Evolutionary conservation across 768 basidiomycete species (phyloP), one percentile per base, ranked within the genome.

Genomic region (Boletellus sp.): DNA sequence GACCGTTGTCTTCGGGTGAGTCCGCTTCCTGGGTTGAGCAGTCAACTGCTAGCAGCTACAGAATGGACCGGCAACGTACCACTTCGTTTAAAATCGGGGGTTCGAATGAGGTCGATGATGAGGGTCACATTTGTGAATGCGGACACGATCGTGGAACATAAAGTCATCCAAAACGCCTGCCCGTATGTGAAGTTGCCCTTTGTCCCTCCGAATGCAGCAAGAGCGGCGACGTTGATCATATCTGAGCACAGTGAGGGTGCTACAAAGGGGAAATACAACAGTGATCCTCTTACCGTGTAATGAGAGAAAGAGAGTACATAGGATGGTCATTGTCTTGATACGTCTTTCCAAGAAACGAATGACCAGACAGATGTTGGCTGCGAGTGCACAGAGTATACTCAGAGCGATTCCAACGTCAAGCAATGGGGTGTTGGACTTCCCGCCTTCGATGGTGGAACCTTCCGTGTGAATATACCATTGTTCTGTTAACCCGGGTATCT

Each of bases 1-100:
- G 83, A 79, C 4, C 90, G 79, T 58, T 93, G 91, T 60, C 83
- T 90, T 20, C 78, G 77, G 0, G 90, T 93, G 33, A 94, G 69
- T 1, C 91, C 91, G 54, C 87, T 90, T 5, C 85, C 87, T 88
- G 45, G 15, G 6, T 3, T 2, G 20, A 12, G 24, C n/a, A 31
- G 28, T 53, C n/a, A 50, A 26, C 23, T 44, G 31, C 43, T 23
- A 13, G 23, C 15, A 6, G 51, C 4, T 22, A 32, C 32, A 7
- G 32, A 34, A 47, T 36, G 24, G 17, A 6, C 11, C 17, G 5
- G 4, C 6, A 32, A 60, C 77, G 31, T 55, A 82, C 88, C 89
- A 47, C 80, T 82, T 41, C 70, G 75, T 2, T 70, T 67, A 55
- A 93, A 92, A 47, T 88, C 75, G 1, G 76, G 72, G 0, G 83